These are phyloP conservation scores for Entoloma clypeatum DNA, from an alignment of 1,284 basidiomycete genomes.

Conservation along the genomic window DNA sequence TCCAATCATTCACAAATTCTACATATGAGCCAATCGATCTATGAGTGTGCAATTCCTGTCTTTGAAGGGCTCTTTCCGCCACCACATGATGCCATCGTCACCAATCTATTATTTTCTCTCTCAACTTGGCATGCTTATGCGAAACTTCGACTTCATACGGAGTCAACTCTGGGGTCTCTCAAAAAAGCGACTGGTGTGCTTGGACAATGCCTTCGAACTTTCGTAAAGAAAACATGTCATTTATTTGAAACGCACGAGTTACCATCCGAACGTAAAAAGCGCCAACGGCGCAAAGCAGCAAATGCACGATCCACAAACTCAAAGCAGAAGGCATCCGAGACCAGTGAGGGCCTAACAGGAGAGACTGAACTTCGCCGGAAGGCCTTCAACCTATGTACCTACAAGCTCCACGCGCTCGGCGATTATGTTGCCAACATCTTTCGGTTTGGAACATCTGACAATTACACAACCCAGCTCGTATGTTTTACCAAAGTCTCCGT, in stretches of 20 bases:
- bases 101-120: constrained; percentile 24
- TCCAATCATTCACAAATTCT: neutral
- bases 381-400: constrained; percentile 9
- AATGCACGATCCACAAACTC: constrained; percentile 2
- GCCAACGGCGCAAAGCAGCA: constrained; percentile 10
- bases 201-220: constrained; percentile 19
- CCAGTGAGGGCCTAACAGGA: too few relatives aligned
- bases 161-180: constrained; percentile 22
- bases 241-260: constrained; percentile 23
- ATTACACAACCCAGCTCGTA: constrained; percentile 31
- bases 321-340: constrained; percentile 20
- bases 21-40: neutral
- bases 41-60: constrained; percentile 30
- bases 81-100: constrained; percentile 22
- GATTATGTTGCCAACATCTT: constrained; percentile 30
- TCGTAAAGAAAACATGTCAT: constrained; percentile 17
- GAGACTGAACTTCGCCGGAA: too few relatives aligned
- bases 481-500: constrained; percentile 6
- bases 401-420: constrained; percentile 32
- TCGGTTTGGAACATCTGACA: constrained; percentile 32
- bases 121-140: constrained; percentile 31
- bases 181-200: constrained; percentile 18
- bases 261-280: constrained; percentile 19
- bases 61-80: constrained; percentile 31
- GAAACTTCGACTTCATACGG: too few relatives aligned